Conservation (phyloP, 2,329 filamentous ascomycete genomes). For the Calonectria crousiana region DNA sequence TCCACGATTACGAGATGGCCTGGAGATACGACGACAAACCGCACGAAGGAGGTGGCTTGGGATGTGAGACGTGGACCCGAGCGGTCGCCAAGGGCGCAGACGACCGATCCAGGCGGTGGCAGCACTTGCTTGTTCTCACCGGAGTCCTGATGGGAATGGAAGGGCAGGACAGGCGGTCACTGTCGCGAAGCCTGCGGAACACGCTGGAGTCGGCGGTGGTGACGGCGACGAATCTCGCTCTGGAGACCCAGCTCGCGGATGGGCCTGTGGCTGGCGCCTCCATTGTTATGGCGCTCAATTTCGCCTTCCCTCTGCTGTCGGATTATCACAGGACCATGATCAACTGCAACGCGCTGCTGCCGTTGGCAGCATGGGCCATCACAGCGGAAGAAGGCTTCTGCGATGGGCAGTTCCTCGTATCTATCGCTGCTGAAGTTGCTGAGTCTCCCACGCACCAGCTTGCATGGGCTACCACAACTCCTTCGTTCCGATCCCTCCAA, state of each 20-base stretch:
- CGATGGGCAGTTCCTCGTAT: conserved; percentile 79
- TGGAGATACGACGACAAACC: conserved; percentile 46
- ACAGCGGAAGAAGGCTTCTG: conserved; percentile 80
- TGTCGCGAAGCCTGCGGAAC: conserved; percentile 72
- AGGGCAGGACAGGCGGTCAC: conserved; percentile 69
- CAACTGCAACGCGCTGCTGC: conserved; percentile 78
- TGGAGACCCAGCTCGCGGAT: conserved; percentile 62
- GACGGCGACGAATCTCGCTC: conserved; percentile 80
- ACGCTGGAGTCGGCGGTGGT: conserved; percentile 81
- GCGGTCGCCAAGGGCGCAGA: conserved; percentile 70
- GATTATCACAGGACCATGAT: conserved; percentile 69
- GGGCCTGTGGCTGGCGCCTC: conserved; percentile 59
- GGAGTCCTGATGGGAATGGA: conserved; percentile 85
- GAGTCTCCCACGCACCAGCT: conserved; percentile 60
- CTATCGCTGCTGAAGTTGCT: conserved; percentile 75
- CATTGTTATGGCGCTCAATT: conserved; percentile 80
- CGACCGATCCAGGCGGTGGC: conserved; percentile 76
- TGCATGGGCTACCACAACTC: conserved; percentile 72
- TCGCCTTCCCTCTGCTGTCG: conserved; percentile 79
- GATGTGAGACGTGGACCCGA: conserved; percentile 66
- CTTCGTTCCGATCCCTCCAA: conserved; percentile 71
- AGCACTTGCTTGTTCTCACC: conserved; percentile 83
- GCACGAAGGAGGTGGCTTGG: conserved; percentile 57
- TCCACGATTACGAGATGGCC: conserved; percentile 62
- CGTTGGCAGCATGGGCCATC: conserved; percentile 75